phyloP scores from a whole-genome alignment of 176 grass and related monocot genomes.

The Avena sativa region DNA sequence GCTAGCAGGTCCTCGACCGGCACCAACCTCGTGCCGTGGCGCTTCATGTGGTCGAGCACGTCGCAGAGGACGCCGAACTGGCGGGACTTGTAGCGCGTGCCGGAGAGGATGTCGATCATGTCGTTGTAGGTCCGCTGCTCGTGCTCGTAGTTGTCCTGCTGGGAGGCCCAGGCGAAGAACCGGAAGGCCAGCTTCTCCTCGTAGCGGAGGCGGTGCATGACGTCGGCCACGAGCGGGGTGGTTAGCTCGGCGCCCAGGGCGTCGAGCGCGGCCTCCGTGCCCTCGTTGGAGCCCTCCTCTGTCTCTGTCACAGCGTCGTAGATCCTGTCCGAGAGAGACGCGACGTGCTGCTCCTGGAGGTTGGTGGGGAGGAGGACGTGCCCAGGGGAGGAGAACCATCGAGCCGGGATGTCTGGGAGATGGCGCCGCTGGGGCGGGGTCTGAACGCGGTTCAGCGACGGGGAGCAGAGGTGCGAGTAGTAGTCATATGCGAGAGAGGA shows the following conservation, averaged over 20 bases:
- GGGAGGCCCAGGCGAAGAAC: conserved; percentile 78
- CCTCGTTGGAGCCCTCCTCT: conserved; percentile 42
- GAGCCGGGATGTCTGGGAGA: not conserved
- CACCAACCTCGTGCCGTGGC: conserved; percentile 52
- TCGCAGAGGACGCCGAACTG: conserved; percentile 85
- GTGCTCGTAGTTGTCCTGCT: conserved; percentile 70
- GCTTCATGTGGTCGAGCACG: conserved; percentile 91
- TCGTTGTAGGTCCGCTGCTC: conserved; percentile 68
- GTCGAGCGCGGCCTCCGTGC: conserved; percentile 46
- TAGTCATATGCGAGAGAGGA: not conserved
- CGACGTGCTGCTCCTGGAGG: conserved; percentile 42
- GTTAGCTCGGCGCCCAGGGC: conserved; percentile 59
- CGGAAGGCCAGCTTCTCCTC: conserved; percentile 90
- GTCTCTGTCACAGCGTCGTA: conserved; percentile 41
- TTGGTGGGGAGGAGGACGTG: conserved; percentile 49
- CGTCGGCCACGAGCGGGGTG: conserved; percentile 67
- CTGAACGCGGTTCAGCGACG: not conserved
- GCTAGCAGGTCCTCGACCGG: conserved; percentile 59
- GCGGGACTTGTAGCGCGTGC: conserved; percentile 82
- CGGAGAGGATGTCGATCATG: conserved; percentile 88
- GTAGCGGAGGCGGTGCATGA: conserved; percentile 76
- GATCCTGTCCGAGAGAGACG: conserved; percentile 54
- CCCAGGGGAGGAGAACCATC: conserved; percentile 35
- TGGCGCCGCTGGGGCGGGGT: not conserved
- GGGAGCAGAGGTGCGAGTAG: not conserved